Conservation (phyloP, 345 rosid genomes). For the Brassica cretica region DNA sequence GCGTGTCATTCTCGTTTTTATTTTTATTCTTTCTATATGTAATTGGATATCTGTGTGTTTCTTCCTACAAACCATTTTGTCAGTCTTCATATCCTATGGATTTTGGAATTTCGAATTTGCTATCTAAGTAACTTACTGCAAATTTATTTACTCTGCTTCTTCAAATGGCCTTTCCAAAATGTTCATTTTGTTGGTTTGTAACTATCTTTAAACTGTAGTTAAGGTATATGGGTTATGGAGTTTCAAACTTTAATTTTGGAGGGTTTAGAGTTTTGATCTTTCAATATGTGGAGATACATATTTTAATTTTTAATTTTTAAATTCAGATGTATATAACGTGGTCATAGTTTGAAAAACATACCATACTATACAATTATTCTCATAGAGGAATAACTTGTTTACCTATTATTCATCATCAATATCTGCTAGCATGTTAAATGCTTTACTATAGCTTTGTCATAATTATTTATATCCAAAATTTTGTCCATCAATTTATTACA, state of each 20-base stretch:
- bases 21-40: neutral
- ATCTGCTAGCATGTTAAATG: neutral
- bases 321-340: too few species aligned
- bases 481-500: neutral
- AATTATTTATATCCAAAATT: neutral
- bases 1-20: conserved; percentile 66
- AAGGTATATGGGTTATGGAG: too few species aligned
- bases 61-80: neutral
- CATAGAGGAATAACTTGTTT: too few species aligned
- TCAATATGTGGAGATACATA: too few species aligned
- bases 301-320: too few species aligned
- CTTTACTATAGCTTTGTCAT: neutral
- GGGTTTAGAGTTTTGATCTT: too few species aligned
- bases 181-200: neutral
- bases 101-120: neutral
- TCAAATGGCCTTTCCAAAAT: neutral
- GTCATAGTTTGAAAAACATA: too few species aligned
- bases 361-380: too few species aligned
- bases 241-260: too few species aligned
- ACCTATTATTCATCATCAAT: neutral
- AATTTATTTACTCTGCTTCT: neutral
- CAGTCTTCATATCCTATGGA: neutral
- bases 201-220: neutral
- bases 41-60: neutral
- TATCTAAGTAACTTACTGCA: neutral